These are phyloP conservation scores for Corymbia calophylla DNA, from an alignment of 441 rosid genomes.

Conservation along the genomic window DNA sequence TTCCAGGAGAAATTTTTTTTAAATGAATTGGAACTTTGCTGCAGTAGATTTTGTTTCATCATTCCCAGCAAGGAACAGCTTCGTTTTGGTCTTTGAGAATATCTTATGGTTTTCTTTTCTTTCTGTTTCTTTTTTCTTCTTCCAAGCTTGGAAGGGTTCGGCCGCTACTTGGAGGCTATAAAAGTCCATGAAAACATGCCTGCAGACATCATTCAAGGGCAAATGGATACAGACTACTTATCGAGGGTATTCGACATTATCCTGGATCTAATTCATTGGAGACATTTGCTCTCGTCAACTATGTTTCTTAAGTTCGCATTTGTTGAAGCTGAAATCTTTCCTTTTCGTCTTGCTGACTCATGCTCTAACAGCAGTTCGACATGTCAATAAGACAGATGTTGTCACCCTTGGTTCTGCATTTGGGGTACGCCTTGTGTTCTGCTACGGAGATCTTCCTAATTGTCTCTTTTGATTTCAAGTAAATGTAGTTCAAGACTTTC, in stretches of 20 bases:
- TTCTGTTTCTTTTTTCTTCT: not conserved
- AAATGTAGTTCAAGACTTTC: not conserved
- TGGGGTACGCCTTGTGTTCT: slow-evolving; percentile 41
- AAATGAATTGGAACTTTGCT: not conserved
- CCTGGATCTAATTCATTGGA: not conserved
- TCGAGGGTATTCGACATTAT: slow-evolving; percentile 43
- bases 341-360: slow-evolving; percentile 48
- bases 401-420: slow-evolving; percentile 88
- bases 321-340: slow-evolving; percentile 8
- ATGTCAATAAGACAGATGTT: slow-evolving; percentile 74
- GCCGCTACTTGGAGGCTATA: slow-evolving; percentile 88
- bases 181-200: slow-evolving; percentile 91
- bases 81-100: too few species aligned
- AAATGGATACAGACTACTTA: slow-evolving; percentile 81
- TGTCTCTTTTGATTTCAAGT: not conserved
- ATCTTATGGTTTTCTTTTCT: too few species aligned
- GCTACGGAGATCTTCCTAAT: not conserved
- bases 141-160: slow-evolving; percentile 86
- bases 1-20: not conserved
- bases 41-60: not conserved
- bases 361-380: slow-evolving; percentile 76
- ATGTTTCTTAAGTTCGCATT: not conserved
- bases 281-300: not conserved
- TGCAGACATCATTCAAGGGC: slow-evolving; percentile 92
- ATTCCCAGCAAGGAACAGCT: too few species aligned